Evolutionary conservation across 169 alveolate species (phyloP).

Genomic region (Cryptosporidium sp.): DNA sequence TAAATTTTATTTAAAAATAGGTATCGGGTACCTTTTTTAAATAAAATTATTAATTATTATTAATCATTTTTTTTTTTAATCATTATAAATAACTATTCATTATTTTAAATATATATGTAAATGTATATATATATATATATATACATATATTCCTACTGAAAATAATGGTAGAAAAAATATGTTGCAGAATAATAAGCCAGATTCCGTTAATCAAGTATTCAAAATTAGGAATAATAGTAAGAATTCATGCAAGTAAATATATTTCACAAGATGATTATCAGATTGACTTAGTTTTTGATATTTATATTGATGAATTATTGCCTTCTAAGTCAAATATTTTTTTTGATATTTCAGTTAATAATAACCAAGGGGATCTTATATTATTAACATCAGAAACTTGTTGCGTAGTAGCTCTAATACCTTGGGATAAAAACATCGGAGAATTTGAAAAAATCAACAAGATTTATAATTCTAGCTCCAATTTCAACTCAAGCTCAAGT

Average conservation of each 20-base stretch:
- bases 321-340: slow-evolving; percentile 31
- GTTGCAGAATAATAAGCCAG: slow-evolving; percentile 35
- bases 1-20: too few relatives aligned
- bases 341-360: slow-evolving; percentile 21
- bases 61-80: slow-evolving; percentile 7
- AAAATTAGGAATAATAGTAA: slow-evolving; percentile 22
- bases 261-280: not conserved
- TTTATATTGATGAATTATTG: slow-evolving; percentile 18
- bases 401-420: slow-evolving; percentile 49
- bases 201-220: slow-evolving; percentile 23
- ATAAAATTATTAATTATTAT: too few relatives aligned
- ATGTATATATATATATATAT: too few relatives aligned
- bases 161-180: slow-evolving; percentile 18
- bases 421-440: slow-evolving; percentile 8
- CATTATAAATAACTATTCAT: too few relatives aligned
- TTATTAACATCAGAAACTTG: slow-evolving; percentile 39
- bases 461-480: not conserved
- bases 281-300: slow-evolving; percentile 28
- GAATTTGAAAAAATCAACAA: too few relatives aligned
- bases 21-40: not conserved
- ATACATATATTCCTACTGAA: too few relatives aligned
- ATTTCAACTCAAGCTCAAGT: not conserved
- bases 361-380: slow-evolving; percentile 19
- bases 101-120: too few relatives aligned
- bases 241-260: slow-evolving; percentile 42